Evolutionary conservation across 1,284 basidiomycete species (phyloP), one percentile per base, ranked within the genome.

Genomic region (Pyrrhoderma lamaoense): DNA sequence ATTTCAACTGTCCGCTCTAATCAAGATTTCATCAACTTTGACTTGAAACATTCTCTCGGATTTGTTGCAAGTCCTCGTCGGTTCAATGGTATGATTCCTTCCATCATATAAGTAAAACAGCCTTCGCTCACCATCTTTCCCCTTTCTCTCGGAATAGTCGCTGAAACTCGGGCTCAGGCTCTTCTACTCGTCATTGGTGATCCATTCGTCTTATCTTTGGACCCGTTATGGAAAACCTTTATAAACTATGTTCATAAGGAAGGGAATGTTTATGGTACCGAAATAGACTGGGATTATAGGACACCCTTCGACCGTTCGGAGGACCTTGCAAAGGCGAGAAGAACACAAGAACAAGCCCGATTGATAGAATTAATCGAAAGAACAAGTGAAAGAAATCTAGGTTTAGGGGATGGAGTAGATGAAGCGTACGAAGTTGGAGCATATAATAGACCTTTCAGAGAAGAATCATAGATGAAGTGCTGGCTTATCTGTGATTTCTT

Each of bases 101-200:
- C 22, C 21, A 23, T 9, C 19, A 13, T 52, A n/a, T n/a, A n/a
- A n/a, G n/a, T 37, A 18, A 43, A 31, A 7, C 47, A 8, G 18
- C 36, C 34, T 53, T 45, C 4, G 25, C 35, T 54, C 38, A 38
- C 8, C 47, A 27, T 16, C 42, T 31, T 16, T 27, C 35, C 14
- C 39, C 4, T 45, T n/a, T n/a, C n/a, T n/a, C n/a, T n/a, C n/a
- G 9, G 35, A 11, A n/a, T n/a, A 70, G 66, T 69, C 21, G 63
- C 64, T 13, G 54, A 68, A n/a, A 75, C 74, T 1, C 74, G 80
- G 13, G 77, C 79, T 0, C 70, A 81, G 58, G 73, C 79, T 0
- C 65, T 82, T 1, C 67, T 83, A 1, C 72, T 82, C 51, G 64
- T 82, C 48, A 62, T 83, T 39, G 80, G 80, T 1, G 76, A 82